Conservation (phyloP, 202 grass and related monocot species). For the Setaria italica region DNA sequence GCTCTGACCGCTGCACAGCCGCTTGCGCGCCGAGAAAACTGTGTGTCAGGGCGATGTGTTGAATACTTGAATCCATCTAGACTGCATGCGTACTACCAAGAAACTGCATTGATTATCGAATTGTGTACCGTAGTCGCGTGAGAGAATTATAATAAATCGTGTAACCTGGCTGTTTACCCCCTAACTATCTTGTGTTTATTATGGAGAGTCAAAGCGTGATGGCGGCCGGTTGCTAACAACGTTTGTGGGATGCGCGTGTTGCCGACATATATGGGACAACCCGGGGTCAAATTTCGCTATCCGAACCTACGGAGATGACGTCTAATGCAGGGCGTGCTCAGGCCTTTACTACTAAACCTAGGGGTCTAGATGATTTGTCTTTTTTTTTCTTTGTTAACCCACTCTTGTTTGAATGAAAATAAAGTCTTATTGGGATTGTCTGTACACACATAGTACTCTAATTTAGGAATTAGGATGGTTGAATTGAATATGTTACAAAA, state of each 20-base stretch:
- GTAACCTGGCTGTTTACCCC: background rate
- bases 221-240: background rate
- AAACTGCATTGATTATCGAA: background rate
- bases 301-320: background rate
- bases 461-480: too few species aligned
- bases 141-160: background rate
- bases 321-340: background rate
- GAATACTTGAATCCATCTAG: background rate
- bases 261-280: background rate
- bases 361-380: too few species aligned
- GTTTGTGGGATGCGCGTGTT: background rate
- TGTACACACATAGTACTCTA: too few species aligned
- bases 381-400: too few species aligned
- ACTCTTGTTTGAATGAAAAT: too few species aligned
- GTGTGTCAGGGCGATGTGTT: background rate
- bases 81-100: background rate
- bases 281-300: conserved; percentile 1
- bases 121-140: background rate
- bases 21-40: background rate
- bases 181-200: background rate
- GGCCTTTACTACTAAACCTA: too few species aligned
- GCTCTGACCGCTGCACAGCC: background rate
- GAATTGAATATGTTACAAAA: too few species aligned
- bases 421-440: too few species aligned
- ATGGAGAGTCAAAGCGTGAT: background rate